These are phyloP conservation scores for Amphicarpaea edgeworthii DNA, from an alignment of 306 rosid species.

Conservation along the genomic window DNA sequence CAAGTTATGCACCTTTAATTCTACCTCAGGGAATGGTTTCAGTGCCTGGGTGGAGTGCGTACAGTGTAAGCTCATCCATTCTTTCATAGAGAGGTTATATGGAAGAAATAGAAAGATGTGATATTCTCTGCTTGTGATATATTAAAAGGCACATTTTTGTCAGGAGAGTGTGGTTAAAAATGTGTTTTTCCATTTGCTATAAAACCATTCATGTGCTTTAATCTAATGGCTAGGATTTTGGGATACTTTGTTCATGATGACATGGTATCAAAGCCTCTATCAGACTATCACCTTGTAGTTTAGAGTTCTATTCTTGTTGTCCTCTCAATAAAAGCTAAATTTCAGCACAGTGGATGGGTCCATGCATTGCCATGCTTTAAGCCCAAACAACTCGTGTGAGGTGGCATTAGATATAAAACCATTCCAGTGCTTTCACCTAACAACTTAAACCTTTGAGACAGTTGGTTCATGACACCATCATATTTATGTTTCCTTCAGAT, in stretches of 20 bases:
- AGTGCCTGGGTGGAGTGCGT: slow-evolving; percentile 91
- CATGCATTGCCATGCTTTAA: neutral
- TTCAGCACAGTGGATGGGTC: neutral
- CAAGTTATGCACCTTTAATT: slow-evolving; percentile 85
- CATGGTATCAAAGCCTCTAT: neutral
- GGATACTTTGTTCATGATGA: neutral
- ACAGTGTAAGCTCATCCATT: slow-evolving; percentile 69
- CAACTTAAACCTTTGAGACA: neutral
- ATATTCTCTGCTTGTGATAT: slow-evolving; percentile 29
- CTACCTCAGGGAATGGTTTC: slow-evolving; percentile 96
- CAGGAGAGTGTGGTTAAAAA: slow-evolving; percentile 7
- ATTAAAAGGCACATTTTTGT: slow-evolving; percentile 24
- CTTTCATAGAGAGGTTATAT: slow-evolving; percentile 32
- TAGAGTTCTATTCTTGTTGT: neutral
- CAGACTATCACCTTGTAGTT: neutral
- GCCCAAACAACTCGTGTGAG: neutral
- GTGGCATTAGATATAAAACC: neutral
- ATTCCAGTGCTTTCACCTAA: slow-evolving; percentile 12
- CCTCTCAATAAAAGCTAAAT: neutral
- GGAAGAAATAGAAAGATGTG: slow-evolving; percentile 32
- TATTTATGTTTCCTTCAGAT: neutral
- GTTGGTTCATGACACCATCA: slow-evolving; percentile 21
- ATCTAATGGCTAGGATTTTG: neutral
- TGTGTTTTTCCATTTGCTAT: neutral
- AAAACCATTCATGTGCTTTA: slow-evolving; percentile 24